Percentiles rank a stretch among this genome's conserved stretches.
These are phyloP conservation scores for Amanita polypyramis DNA, from an alignment of 768 basidiomycete species.

Conservation along the genomic window DNA sequence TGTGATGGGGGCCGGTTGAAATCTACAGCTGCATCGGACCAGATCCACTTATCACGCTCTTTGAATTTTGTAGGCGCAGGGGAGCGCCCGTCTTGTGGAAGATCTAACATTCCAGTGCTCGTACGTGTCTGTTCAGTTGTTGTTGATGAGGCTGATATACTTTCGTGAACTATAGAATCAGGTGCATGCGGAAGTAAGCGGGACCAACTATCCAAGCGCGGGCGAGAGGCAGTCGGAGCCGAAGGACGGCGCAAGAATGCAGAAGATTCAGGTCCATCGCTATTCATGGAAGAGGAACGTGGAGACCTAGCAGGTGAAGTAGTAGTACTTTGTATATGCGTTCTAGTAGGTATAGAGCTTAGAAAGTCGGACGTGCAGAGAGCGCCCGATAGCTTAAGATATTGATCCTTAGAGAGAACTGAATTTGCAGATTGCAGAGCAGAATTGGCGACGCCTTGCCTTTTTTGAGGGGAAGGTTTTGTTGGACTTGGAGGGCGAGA, in stretches of 20 bases:
- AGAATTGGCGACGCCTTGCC: background rate
- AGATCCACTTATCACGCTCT: slow-evolving; percentile 12
- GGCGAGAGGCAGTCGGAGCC: slow-evolving; percentile 15
- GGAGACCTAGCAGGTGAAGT: slow-evolving; percentile 1
- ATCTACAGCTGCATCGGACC: slow-evolving; percentile 20
- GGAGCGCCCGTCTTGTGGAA: background rate
- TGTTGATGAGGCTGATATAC: background rate
- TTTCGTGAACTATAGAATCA: background rate
- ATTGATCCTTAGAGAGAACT: background rate
- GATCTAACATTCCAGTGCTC: background rate
- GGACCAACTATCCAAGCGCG: slow-evolving; percentile 12
- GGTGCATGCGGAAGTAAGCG: slow-evolving; percentile 1
- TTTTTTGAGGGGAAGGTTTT: background rate
- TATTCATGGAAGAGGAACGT: background rate
- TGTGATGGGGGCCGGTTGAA: slow-evolving; percentile 34
- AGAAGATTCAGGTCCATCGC: background rate
- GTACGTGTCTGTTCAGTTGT: background rate
- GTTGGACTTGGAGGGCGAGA: slow-evolving; percentile 4
- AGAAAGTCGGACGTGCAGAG: background rate
- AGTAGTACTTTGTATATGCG: slow-evolving; percentile 1
- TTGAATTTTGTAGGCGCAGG: slow-evolving; percentile 4
- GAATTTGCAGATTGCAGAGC: background rate
- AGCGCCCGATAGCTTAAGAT: background rate
- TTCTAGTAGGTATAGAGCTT: background rate
- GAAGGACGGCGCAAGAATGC: slow-evolving; percentile 15